A percentile compares a stretch with the other conserved stretches of the same genome.
Conservation (phyloP, 257 asterid genomes). For the Nicotiana knightiana region DNA sequence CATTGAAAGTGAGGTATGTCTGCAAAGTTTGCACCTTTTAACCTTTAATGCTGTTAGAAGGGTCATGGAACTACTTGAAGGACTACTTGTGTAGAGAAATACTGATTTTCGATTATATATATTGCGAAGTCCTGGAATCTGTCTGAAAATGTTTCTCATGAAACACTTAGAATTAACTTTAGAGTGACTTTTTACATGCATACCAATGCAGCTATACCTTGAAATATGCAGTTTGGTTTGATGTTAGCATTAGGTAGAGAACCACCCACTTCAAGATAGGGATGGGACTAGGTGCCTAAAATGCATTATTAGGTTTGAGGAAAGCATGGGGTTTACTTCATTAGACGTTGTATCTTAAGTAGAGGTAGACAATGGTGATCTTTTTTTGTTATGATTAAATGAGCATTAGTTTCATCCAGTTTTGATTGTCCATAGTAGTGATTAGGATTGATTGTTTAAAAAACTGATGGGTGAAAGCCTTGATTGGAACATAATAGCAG, state of each 20-base stretch:
- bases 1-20: not conserved
- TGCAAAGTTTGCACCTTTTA: slow-evolving; percentile 4
- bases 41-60: not conserved
- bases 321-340: not conserved
- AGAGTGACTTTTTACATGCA: not conserved
- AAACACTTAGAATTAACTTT: not conserved
- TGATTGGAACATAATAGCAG: not conserved
- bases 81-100: not conserved
- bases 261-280: not conserved
- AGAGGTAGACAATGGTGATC: not conserved
- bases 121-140: not conserved
- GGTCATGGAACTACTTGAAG: not conserved
- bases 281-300: not conserved
- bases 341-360: not conserved
- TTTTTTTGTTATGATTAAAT: not conserved
- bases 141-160: not conserved
- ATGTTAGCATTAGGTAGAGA: not conserved
- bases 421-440: not conserved
- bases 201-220: not conserved
- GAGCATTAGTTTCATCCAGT: not conserved
- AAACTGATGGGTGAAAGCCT: not conserved
- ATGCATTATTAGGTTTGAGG: not conserved
- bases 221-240: not conserved
- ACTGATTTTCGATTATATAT: not conserved
- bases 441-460: not conserved